Conservation (phyloP, 1,284 basidiomycete species). For the Mycena citricolor region DNA sequence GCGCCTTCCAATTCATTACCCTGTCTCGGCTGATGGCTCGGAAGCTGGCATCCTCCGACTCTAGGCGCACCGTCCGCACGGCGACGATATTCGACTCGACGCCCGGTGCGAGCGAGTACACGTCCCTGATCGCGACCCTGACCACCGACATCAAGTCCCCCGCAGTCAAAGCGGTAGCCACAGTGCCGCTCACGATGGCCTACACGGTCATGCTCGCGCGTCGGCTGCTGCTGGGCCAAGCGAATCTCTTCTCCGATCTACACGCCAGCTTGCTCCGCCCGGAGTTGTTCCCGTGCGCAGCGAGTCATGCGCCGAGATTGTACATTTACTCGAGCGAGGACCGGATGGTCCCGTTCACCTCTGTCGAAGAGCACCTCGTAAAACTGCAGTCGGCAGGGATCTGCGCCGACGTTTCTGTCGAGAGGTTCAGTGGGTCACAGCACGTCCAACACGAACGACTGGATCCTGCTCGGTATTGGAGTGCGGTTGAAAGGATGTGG, state of each 20-base stretch:
- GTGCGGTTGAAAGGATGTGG: constrained; percentile 1
- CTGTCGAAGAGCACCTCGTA: constrained; percentile 5
- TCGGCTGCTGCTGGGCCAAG: background rate
- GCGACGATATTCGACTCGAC: constrained; percentile 11
- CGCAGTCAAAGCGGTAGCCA: background rate
- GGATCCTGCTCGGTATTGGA: constrained; percentile 5
- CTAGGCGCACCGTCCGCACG: background rate
- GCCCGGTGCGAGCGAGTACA: constrained; percentile 8
- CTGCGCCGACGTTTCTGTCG: background rate
- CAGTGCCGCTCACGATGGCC: background rate
- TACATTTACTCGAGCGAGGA: constrained; percentile 5
- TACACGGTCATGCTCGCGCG: constrained; percentile 1
- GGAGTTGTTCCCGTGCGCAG: constrained; percentile 1
- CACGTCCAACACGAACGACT: constrained; percentile 5
- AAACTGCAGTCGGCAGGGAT: background rate
- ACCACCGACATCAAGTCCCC: background rate
- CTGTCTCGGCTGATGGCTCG: background rate
- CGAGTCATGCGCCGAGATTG: background rate
- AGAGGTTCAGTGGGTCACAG: background rate
- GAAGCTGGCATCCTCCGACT: too few species aligned
- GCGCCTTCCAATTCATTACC: constrained; percentile 8
- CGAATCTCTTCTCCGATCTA: constrained; percentile 1
- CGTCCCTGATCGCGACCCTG: constrained; percentile 1
- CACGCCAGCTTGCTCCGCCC: background rate
- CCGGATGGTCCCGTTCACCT: background rate